Base-by-base conservation (phyloP, 78 protist species). In the Reticulomyxa filosa region DNA sequence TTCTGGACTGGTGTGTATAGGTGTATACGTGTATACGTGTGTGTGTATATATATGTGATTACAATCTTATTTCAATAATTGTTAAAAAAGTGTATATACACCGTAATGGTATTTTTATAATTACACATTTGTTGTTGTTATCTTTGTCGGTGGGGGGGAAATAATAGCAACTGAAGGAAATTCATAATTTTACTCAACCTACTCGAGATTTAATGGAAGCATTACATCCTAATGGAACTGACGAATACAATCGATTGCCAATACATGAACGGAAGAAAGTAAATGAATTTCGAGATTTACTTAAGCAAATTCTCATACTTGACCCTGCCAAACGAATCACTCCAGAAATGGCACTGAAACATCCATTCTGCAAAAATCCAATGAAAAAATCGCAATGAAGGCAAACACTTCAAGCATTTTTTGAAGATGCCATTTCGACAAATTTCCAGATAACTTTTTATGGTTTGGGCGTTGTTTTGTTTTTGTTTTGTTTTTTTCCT, bases 351-450 rank as follows among this genome's bases (percentile, higher is more conserved):
- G 65, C 70, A 17, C 48, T 75, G 34, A 13, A 57, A 37, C 80
- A 75, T 51, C 80, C 80, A 0, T 75, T 75, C 33, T n/a, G 56
- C 32, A 57, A 52, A 17, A 46, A 59, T n/a, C n/a, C n/a, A n/a
- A n/a, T n/a, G n/a, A n/a, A n/a, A n/a, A n/a, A n/a, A n/a, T n/a
- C n/a, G n/a, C n/a, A n/a, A n/a, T n/a, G n/a, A n/a, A n/a, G n/a
- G n/a, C n/a, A n/a, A n/a, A n/a, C n/a, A n/a, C n/a, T n/a, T n/a
- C n/a, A n/a, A n/a, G n/a, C n/a, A n/a, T n/a, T n/a, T n/a, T n/a
- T n/a, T n/a, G n/a, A n/a, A n/a, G n/a, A n/a, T n/a, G n/a, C n/a
- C n/a, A n/a, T n/a, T n/a, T n/a, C n/a, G n/a, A n/a, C n/a, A n/a
- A n/a, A n/a, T n/a, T n/a, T n/a, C n/a, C n/a, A n/a, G n/a, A n/a